Base-by-base conservation (phyloP, 2,329 filamentous ascomycete species). In the Huntiella moniliformis region DNA sequence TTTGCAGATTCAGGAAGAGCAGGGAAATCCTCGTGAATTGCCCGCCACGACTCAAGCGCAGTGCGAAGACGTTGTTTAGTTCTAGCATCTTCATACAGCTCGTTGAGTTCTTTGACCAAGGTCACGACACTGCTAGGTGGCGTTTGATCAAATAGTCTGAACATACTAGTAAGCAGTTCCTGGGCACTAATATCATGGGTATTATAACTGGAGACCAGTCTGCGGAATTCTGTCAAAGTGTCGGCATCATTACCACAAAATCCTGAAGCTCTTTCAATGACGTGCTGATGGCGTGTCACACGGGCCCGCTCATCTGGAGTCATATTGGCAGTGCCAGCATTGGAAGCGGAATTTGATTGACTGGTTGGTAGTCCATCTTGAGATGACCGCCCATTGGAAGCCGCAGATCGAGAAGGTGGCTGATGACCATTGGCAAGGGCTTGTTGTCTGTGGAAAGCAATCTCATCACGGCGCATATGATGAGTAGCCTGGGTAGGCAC, bases 11-110 rank as follows among this genome's bases (percentile, higher is more conserved):
- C 80, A 1, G 88, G 87, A 1, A 96, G 67, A 1, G 82, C 84
- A 0, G 88, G 88, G 54, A 95, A 96, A 58, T 95, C 87, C 61
- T 95, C 87, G 53, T 93, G 92, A 62, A 93, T 91, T 34, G 86
- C 86, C 40, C 84, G 83, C 84, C 88, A 95, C 61, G 94, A 83
- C 54, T 85, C 84, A 86, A 88, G 95, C 1, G 87, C 84, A 55
- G 80, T 80, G 18, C 86, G 73, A 3, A 98, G 65, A 1, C 67
- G 69, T 44, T 80, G 77, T 1, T 76, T 76, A 58, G 93, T 94
- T 13, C 61, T 58, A 42, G 79, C 71, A 53, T 92, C 80, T 54
- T 98, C 88, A 54, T 91, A 96, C 8, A 98, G 75, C 44, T 96
- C 88, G 4, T 88, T 82, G 3, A 95, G 73, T 58, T 98, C 91